A percentile compares a stretch with the other conserved stretches of the same genome.
These are phyloP conservation scores for Pelargonium australe DNA, from an alignment of 441 rosid genomes.

Conservation along the genomic window DNA sequence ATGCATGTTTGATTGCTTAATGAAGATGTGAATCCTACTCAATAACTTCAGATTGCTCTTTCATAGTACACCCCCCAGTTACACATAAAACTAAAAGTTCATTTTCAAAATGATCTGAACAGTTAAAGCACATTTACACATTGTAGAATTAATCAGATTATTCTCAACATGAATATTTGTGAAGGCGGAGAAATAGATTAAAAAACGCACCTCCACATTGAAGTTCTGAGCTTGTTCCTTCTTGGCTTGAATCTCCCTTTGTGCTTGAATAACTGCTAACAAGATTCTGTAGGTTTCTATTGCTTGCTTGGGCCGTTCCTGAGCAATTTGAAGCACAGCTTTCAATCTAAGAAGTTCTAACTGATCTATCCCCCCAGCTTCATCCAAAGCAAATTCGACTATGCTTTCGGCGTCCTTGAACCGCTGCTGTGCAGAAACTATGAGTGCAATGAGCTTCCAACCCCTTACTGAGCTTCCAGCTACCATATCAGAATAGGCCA, in stretches of 20 bases:
- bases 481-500: constrained; percentile 45
- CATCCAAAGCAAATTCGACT: constrained; percentile 68
- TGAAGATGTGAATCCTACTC: background rate
- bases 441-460: constrained; percentile 64
- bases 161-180: background rate
- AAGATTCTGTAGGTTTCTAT: constrained; percentile 73
- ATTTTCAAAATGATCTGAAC: background rate
- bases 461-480: constrained; percentile 57
- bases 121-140: background rate
- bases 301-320: constrained; percentile 77
- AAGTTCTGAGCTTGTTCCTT: constrained; percentile 28
- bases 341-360: constrained; percentile 72
- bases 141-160: background rate
- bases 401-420: constrained; percentile 66
- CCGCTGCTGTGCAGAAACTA: constrained; percentile 67
- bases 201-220: constrained; percentile 30
- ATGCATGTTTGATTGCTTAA: background rate
- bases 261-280: constrained; percentile 65
- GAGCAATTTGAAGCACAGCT: constrained; percentile 72
- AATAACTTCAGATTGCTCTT: background rate
- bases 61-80: background rate
- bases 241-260: constrained; percentile 44
- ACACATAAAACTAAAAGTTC: background rate
- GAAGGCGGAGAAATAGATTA: background rate
- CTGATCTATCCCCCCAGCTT: constrained; percentile 53